A percentile compares a stretch with the other conserved stretches of the same genome.
Evolutionary conservation across 129 eudicot species (phyloP).

Genomic region (Tanacetum coccineum): DNA sequence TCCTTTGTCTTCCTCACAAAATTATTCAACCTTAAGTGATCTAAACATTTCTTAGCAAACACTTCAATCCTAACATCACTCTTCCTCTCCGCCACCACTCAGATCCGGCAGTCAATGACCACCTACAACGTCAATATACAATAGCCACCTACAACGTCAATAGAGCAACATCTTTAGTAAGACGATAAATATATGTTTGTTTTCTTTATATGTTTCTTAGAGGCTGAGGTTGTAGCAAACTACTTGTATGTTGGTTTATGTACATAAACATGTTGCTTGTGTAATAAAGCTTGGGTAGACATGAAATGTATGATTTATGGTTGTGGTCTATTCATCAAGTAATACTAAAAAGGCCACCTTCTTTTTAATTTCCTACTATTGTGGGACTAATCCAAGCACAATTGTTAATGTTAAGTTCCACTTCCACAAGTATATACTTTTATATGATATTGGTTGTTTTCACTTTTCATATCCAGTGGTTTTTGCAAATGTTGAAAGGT

Average conservation of each 20-base stretch:
- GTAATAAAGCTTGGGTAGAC: slow-evolving; percentile 34
- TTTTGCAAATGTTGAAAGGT: too few relatives aligned
- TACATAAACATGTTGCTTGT: slow-evolving; percentile 28
- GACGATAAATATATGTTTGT: slow-evolving; percentile 29
- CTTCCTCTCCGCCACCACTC: too few relatives aligned
- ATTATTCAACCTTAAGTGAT: too few relatives aligned
- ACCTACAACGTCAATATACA: too few relatives aligned
- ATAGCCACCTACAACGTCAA: too few relatives aligned
- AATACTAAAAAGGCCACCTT: neutral
- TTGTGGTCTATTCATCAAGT: slow-evolving; percentile 1
- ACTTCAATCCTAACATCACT: too few relatives aligned
- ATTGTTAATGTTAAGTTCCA: neutral
- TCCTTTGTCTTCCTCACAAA: too few relatives aligned
- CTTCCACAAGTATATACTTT: neutral
- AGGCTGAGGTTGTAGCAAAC: slow-evolving; percentile 21
- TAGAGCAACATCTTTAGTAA: slow-evolving; percentile 7
- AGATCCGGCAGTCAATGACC: too few relatives aligned
- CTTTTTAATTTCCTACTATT: too few relatives aligned
- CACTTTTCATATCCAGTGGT: too few relatives aligned
- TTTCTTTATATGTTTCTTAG: slow-evolving; percentile 12
- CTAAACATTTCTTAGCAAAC: too few relatives aligned
- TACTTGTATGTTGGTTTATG: slow-evolving; percentile 17
- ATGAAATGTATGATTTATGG: slow-evolving; percentile 22
- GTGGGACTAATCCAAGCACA: neutral
- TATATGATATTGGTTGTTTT: too few relatives aligned